A percentile compares a stretch with the other conserved stretches of the same genome.
These are phyloP conservation scores for Colletotrichum sp. DNA, from an alignment of 2,329 filamentous ascomycete genomes.

Conservation along the genomic window DNA sequence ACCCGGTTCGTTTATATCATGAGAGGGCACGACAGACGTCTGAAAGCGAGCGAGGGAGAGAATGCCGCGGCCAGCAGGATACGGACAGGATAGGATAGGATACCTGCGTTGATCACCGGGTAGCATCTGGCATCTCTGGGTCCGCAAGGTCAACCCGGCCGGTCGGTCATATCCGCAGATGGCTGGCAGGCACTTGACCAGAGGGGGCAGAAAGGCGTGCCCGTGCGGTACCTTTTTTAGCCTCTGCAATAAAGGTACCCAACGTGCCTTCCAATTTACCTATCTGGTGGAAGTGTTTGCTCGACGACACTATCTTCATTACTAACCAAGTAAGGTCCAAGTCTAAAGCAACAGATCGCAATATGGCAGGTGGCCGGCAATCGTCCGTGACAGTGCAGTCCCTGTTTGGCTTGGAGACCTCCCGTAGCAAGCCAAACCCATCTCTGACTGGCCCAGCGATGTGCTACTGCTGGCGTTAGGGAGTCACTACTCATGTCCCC, in stretches of 20 bases:
- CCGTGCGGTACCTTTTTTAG: background rate
- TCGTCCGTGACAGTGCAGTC: background rate
- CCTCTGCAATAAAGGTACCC: background rate
- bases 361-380: constrained; percentile 3
- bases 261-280: background rate
- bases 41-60: background rate
- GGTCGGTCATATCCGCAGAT: constrained; percentile 11
- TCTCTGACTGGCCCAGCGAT: background rate
- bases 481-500: background rate
- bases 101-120: background rate
- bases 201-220: background rate
- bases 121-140: background rate
- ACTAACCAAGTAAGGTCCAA: background rate
- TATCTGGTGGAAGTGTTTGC: background rate
- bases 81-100: background rate
- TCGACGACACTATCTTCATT: background rate
- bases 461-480: background rate
- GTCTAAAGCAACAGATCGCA: background rate
- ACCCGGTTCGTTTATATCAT: constrained; percentile 16
- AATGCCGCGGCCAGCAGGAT: background rate
- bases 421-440: background rate
- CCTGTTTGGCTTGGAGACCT: background rate
- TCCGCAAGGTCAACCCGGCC: constrained; percentile 7
- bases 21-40: background rate
- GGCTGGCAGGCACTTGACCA: background rate